A percentile compares a stretch with the other conserved stretches of the same genome.
Evolutionary conservation across 768 basidiomycete species (phyloP).

Genomic region (Chalciporus sphaerocephalus): DNA sequence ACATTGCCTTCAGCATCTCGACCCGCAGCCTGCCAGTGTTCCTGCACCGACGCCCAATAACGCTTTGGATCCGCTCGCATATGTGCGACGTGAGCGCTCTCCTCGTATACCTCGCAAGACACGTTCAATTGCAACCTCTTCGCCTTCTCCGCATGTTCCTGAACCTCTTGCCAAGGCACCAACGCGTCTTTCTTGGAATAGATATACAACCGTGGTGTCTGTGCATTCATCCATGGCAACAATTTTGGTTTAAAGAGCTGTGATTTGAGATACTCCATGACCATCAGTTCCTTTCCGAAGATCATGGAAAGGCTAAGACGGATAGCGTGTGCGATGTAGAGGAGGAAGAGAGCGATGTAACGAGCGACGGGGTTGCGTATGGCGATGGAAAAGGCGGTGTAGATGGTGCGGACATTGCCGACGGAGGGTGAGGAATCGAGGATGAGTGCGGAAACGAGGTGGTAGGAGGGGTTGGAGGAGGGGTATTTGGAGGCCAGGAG

Average conservation of each 20-base stretch:
- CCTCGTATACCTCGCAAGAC: conserved; percentile 29
- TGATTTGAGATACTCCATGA: conserved; percentile 3
- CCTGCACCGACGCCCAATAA: conserved; percentile 24
- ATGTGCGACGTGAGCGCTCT: conserved; percentile 35
- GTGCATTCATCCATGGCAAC: conserved; percentile 29
- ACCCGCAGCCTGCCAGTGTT: conserved; percentile 20
- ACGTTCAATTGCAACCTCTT: conserved; percentile 23
- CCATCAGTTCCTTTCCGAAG: conserved; percentile 18
- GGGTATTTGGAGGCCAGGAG: conserved; percentile 20
- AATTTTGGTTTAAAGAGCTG: conserved; percentile 21
- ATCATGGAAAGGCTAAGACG: conserved; percentile 5
- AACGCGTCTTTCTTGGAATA: conserved; percentile 32
- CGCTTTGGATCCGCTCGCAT: conserved; percentile 27
- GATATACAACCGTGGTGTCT: conserved; percentile 35
- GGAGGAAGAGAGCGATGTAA: conserved; percentile 7
- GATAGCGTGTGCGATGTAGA: conserved; percentile 14
- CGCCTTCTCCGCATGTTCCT: conserved; percentile 25
- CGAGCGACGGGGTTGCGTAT: conserved; percentile 20
- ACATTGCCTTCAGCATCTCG: not conserved
- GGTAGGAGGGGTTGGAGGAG: conserved; percentile 1
- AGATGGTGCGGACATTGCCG: conserved; percentile 14
- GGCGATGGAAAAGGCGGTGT: conserved; percentile 20
- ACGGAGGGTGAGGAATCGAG: conserved; percentile 21
- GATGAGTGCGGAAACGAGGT: conserved; percentile 14
- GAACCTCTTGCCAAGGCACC: conserved; percentile 27